These are phyloP conservation scores for Conoideocrella luteorostrata DNA, from an alignment of 2,329 filamentous ascomycete genomes.

Conservation along the genomic window DNA sequence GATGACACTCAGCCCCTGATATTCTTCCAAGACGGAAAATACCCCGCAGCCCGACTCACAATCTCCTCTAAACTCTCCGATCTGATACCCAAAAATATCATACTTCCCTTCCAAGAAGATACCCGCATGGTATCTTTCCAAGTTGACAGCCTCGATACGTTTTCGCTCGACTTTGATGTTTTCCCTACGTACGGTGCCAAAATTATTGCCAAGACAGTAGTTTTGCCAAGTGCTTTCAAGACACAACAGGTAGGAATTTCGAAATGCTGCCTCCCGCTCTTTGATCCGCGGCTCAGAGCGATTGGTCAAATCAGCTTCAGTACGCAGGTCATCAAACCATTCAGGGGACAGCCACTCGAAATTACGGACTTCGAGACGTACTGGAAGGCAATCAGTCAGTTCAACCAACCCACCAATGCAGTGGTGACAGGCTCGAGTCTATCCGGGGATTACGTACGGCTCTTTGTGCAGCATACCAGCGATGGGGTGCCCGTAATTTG, in stretches of 20 bases:
- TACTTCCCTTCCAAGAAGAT: constrained; percentile 93
- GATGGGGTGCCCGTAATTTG: constrained; percentile 84
- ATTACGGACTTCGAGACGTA: constrained; percentile 98
- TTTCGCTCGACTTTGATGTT: constrained; percentile 94
- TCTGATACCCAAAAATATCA: constrained; percentile 91
- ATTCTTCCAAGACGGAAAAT: constrained; percentile 97
- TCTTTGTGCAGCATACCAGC: constrained; percentile 87
- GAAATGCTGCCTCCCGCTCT: constrained; percentile 78
- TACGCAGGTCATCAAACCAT: constrained; percentile 94
- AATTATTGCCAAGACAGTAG: constrained; percentile 92
- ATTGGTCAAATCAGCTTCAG: constrained; percentile 94
- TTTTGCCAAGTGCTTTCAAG: constrained; percentile 79
- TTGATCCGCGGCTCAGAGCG: constrained; percentile 82
- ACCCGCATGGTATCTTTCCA: constrained; percentile 92
- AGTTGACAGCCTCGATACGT: constrained; percentile 85
- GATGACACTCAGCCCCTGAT: constrained; percentile 71
- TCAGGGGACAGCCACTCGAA: constrained; percentile 83
- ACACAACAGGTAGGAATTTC: constrained; percentile 62
- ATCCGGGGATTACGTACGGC: constrained; percentile 86
- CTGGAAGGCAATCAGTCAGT: constrained; percentile 96
- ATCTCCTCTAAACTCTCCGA: constrained; percentile 96
- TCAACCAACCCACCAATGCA: constrained; percentile 72
- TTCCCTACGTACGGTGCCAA: constrained; percentile 97
- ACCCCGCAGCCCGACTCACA: constrained; percentile 87
- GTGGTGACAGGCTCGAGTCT: constrained; percentile 92